Evolutionary conservation across 2,329 filamentous ascomycete species (phyloP), one percentile per base, ranked within the genome.

Genomic region (Colletotrichum tropicale): DNA sequence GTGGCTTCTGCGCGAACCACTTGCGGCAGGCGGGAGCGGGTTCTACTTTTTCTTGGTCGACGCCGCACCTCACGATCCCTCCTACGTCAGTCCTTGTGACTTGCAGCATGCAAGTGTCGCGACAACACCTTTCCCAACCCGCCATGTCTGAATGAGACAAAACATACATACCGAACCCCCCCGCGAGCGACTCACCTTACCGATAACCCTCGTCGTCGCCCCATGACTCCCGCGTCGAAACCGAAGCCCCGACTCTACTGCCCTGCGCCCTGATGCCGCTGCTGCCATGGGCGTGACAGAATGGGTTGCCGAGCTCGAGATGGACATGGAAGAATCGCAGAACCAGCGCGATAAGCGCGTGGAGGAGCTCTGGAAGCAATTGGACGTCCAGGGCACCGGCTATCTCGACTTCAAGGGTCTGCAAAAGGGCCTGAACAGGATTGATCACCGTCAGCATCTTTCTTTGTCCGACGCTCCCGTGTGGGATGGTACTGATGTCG

Each of bases 351-450:
- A 98, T 87, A 91, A 92, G 85, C 92, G 96, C 81, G 91, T 98
- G 81, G 93, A 95, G 86, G 90, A 93, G 84, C 91, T 98, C 81
- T 98, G 96, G 96, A 88, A 88, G 82, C 93, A 91, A 81, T 91
- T 99, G 79, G 96, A 98, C 84, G 93, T 93, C 78, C 91, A 92
- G 78, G 89, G 90, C 75, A 93, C 93, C 80, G 95, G 95, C 75
- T 93, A 95, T 83, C 89, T 99, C 80, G 96, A 98, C 85, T 88
- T 98, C 78, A 93, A 94, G 83, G 96, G 93, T 36, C 87, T 99
- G 80, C 94, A 96, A 86, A 95, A 93, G 86, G 97, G 96, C 6
- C 87, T 99, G 82, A 92, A 89, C 83, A 94, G 93, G 85, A 95
- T 98, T 81, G 96, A 98, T 84, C 97, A 99, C 84, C 97, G 96